A percentile compares a stretch with the other conserved stretches of the same genome.
These are phyloP conservation scores for Cercospora janseana DNA, from an alignment of 2,329 filamentous ascomycete species.

Conservation along the genomic window DNA sequence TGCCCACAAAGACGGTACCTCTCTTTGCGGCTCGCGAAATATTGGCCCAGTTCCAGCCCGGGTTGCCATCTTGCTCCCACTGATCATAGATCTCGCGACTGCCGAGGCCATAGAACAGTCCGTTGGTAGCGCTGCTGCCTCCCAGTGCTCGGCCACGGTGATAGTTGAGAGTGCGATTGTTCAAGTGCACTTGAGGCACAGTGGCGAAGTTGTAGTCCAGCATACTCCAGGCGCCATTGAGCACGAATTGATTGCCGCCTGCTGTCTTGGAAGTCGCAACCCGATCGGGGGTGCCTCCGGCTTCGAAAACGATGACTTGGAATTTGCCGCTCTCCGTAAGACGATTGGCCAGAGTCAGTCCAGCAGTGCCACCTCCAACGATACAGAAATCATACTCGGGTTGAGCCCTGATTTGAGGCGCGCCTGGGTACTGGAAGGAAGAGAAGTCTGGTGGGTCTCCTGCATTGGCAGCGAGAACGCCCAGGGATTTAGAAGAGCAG, in stretches of 20 bases:
- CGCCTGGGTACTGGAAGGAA: conserved; percentile 17
- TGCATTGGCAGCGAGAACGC: not conserved
- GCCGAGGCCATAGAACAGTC: conserved; percentile 20
- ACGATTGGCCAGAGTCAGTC: conserved; percentile 25
- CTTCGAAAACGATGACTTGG: conserved; percentile 22
- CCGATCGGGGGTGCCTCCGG: conserved; percentile 20
- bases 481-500: not conserved
- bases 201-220: conserved; percentile 26
- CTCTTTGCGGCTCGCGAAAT: conserved; percentile 16
- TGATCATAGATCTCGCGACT: conserved; percentile 16
- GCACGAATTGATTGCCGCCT: conserved; percentile 21
- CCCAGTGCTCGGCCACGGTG: conserved; percentile 22
- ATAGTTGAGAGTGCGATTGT: conserved; percentile 23
- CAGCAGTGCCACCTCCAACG: conserved; percentile 27
- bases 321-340: conserved; percentile 23
- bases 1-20: conserved; percentile 22
- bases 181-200: conserved; percentile 17
- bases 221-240: conserved; percentile 19
- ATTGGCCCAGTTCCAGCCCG: conserved; percentile 20
- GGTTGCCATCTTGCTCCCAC: conserved; percentile 22
- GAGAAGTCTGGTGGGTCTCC: conserved; percentile 19
- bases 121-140: conserved; percentile 24
- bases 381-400: conserved; percentile 24
- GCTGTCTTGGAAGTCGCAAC: conserved; percentile 18
- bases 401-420: conserved; percentile 10